These are phyloP conservation scores for Telfairia occidentalis DNA, from an alignment of 331 rosid genomes.

Conservation along the genomic window DNA sequence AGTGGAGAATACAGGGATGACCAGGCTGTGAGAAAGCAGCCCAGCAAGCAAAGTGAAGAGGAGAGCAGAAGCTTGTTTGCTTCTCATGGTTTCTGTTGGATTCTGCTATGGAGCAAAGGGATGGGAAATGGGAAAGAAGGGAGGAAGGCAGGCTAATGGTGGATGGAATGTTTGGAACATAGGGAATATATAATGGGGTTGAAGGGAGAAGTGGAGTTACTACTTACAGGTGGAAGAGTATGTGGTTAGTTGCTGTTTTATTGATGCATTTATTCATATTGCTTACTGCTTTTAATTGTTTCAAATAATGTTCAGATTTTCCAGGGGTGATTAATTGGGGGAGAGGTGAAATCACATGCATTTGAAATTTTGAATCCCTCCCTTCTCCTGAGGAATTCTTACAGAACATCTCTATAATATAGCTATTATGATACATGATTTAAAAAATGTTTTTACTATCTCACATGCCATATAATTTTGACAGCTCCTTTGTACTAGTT, in stretches of 20 bases:
- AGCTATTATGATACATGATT: not conserved
- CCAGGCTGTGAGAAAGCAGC: constrained; percentile 51
- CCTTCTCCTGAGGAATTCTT: not conserved
- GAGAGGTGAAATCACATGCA: constrained; percentile 1
- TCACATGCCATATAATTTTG: not conserved
- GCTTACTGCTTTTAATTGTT: constrained; percentile 27
- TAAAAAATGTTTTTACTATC: not conserved
- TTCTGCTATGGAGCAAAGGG: not conserved
- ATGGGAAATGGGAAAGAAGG: not conserved
- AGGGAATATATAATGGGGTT: not conserved
- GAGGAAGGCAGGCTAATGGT: constrained; percentile 4
- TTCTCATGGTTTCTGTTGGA: constrained; percentile 31
- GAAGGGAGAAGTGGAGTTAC: constrained; percentile 34
- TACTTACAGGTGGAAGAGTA: constrained; percentile 49
- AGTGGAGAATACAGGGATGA: constrained; percentile 39
- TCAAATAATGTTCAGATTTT: constrained; percentile 6
- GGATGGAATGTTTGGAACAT: constrained; percentile 24
- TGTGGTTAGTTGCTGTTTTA: constrained; percentile 62
- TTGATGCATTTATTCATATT: constrained; percentile 65
- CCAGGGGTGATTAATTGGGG: not conserved
- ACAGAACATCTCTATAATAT: not conserved
- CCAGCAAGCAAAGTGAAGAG: constrained; percentile 30
- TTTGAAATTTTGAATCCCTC: not conserved
- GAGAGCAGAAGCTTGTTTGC: constrained; percentile 28
- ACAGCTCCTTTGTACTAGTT: not conserved